A percentile compares a stretch with the other conserved stretches of the same genome.
These are phyloP conservation scores for Taiozyma sp. DNA, from an alignment of 1,139 yeast species.

Conservation along the genomic window DNA sequence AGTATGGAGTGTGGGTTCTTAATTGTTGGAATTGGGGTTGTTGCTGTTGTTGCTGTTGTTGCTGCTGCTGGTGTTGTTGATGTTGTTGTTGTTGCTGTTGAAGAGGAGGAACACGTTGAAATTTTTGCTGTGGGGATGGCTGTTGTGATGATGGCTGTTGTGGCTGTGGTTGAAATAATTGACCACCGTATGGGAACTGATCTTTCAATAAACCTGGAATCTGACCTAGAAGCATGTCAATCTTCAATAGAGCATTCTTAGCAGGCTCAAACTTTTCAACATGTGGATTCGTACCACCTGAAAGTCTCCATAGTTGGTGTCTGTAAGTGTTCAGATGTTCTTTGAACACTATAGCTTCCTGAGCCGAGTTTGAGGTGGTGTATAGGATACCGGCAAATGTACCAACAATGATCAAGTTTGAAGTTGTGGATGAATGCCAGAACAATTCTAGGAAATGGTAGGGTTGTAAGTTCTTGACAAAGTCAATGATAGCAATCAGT, in stretches of 20 bases:
- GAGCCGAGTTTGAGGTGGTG: conserved; percentile 52
- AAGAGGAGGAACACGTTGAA: background rate
- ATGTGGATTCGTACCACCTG: conserved; percentile 31
- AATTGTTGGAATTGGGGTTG: conserved; percentile 1
- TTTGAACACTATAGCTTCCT: conserved; percentile 58
- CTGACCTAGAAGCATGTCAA: conserved; percentile 59
- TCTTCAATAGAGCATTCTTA: conserved; percentile 57
- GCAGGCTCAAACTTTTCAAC: conserved; percentile 56
- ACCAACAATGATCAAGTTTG: conserved; percentile 76
- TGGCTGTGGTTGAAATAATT: conserved; percentile 19
- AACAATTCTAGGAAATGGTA: conserved; percentile 74
- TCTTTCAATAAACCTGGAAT: conserved; percentile 62
- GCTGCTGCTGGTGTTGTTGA: conserved; percentile 7
- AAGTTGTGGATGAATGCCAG: conserved; percentile 81
- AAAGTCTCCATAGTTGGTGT: conserved; percentile 65
- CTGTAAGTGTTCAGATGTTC: conserved; percentile 70
- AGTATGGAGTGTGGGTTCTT: background rate
- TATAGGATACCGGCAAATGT: conserved; percentile 78
- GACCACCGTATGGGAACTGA: conserved; percentile 1
- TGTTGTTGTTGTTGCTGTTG: conserved; percentile 10
- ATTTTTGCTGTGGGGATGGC: conserved; percentile 7
- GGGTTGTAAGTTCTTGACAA: conserved; percentile 66
- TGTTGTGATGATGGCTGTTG: conserved; percentile 24
- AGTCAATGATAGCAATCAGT: conserved; percentile 73
- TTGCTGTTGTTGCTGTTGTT: conserved; percentile 5